Evolutionary conservation across 2,329 filamentous ascomycete genomes (phyloP), one percentile per base, ranked within the genome.

Genomic region (Penicillium sp.): DNA sequence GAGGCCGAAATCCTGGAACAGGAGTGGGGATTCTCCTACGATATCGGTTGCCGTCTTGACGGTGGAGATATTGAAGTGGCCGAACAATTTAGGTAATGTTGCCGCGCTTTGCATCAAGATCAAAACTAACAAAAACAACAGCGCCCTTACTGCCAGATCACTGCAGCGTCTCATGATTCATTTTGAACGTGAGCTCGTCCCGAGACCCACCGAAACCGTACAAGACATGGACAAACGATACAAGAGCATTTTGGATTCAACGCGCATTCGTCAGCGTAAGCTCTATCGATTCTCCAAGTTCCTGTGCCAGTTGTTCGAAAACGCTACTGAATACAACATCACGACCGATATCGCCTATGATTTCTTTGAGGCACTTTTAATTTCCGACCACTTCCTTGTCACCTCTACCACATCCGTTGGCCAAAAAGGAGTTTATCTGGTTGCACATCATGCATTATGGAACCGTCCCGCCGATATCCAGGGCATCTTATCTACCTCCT

Each of bases 1-100:
- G 94, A 99, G 73, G 94, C 94, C 7, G 94, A 99, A 78, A 88
- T 99, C 61, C 78, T 99, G 45, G 95, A 97, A 70, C 91, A 96
- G 67, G 94, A 99, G 75, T 99, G 94, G 94, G 91, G 91, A 55
- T 97, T 97, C 68, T 95, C 90, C 50, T 97, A 97, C 68, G 87
- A 92, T 66, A 90, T 99, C 54, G 94, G 93, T 26, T 85, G 90
- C 46, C 89, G 94, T 70, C 82, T 99, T n/a, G 88, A 95, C 64
- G 89, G 90, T 30, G 95, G 94, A 59, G 91, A 97, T 71, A 89
- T 97, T 38, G 93, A 97, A 76, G 94, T 97, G 40, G 94, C 94
- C 1, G 94, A 97, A 77, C 94, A 99, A 71, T 99, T 99, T 73
- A 95, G 88, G 79, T 80, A 72, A 43, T 65, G 4, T 52, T 31